A percentile compares a stretch with the other conserved stretches of the same genome.
Conservation (phyloP, 495 filamentous ascomycete genomes). For the Jackrogersella minutella region DNA sequence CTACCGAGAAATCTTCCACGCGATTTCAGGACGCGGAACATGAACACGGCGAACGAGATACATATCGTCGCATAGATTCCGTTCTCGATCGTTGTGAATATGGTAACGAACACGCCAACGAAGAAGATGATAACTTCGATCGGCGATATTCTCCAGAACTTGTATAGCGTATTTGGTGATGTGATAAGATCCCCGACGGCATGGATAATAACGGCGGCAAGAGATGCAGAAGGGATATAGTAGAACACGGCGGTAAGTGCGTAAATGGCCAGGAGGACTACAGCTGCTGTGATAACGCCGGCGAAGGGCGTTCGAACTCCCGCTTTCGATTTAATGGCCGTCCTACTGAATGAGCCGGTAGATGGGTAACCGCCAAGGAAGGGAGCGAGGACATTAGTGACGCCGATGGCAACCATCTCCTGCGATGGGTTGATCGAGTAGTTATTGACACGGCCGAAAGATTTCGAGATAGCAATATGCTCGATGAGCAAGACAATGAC, state of each 20-base stretch:
- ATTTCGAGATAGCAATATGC: conserved; percentile 97
- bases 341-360: conserved; percentile 96
- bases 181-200: conserved; percentile 96
- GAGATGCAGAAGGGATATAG: conserved; percentile 85
- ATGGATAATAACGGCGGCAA: conserved; percentile 97
- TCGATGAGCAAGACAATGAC: conserved; percentile 97
- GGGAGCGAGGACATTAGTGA: conserved; percentile 89
- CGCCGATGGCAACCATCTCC: conserved; percentile 93
- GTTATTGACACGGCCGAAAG: conserved; percentile 95
- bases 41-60: conserved; percentile 76
- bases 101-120: conserved; percentile 86
- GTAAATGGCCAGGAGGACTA: conserved; percentile 96
- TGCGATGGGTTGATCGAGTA: conserved; percentile 98
- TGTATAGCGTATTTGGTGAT: conserved; percentile 89
- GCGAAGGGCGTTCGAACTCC: conserved; percentile 94
- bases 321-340: conserved; percentile 97
- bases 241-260: conserved; percentile 91
- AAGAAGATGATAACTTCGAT: conserved; percentile 95
- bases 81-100: conserved; percentile 88
- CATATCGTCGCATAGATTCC: conserved; percentile 90
- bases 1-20: conserved; percentile 87
- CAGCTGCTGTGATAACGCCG: conserved; percentile 85
- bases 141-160: conserved; percentile 94
- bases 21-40: conserved; percentile 86
- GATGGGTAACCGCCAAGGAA: conserved; percentile 95